Base-by-base conservation (phyloP, 352 stramenopile genomes). In the Plasmopara muralis region DNA sequence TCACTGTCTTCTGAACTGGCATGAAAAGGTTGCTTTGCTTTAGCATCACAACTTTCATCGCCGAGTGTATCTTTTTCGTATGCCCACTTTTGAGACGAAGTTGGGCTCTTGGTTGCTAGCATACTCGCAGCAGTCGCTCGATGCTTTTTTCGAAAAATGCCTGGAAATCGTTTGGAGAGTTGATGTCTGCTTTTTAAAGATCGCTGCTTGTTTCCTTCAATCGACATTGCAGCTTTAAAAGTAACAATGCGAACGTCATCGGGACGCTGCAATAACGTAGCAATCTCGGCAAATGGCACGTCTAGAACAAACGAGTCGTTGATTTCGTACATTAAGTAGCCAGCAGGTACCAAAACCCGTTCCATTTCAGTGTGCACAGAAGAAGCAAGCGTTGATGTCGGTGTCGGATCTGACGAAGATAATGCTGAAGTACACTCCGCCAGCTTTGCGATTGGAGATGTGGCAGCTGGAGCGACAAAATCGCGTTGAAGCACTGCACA, bases 261-360 rank as follows among this genome's bases (percentile, higher is more conserved):
- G 53, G 80, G 86, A 5, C 73, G 62, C 12, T 68, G 69, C 6
- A 91, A 47, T 31, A 84, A 59, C 25, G 83, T 70, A 5, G 72
- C 59, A 39, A 89, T 85, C 38, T 91, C 77, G 6, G 63, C 70
- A 45, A 88, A 86, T 13, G 76, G 48, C 18, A 87, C 40, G 14
- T 75, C 64, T 0, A 73, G 40, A 2, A 88, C 77, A 43, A 70
- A 67, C 49, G 62, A 78, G 34, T 79, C 56, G 35, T 87, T 77
- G 20, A 90, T 83, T 50, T 87, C 66, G 53, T 81, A 75, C 4
- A 90, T 54, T 15, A 87, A 35, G 29, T 72, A 87, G 7, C 77
- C 80, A 42, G 78, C 66, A 2, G 77, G 77, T 16, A 87, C 62
- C 0, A 70, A 38, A 5, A 83, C 53, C 43, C 50, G 55, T 16